Base-by-base conservation (phyloP, 1,284 basidiomycete species). In the Heliocybe sulcata region DNA sequence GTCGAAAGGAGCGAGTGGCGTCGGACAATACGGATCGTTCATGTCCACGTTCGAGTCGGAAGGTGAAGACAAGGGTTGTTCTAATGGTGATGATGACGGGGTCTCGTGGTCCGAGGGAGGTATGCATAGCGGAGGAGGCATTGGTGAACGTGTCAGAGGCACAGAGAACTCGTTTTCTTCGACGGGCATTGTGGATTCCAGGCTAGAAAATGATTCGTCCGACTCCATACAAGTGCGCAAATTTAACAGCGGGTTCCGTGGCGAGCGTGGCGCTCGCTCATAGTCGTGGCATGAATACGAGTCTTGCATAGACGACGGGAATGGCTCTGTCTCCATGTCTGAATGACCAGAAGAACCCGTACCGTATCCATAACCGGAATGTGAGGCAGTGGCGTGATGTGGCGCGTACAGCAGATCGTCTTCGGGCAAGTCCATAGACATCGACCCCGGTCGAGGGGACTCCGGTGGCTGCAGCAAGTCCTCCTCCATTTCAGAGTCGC, bases 61-160 rank as follows among this genome's bases (percentile, higher is more conserved):
- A 25, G 25, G 47, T 14, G 20, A 49, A 16, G 47, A 25, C 8
- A 25, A 70, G 1, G 64, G 69, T 11, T 70, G 54, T 35, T 68
- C 64, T 26, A 63, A 67, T 9, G 72, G 70, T 26, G 72, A 74
- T 9, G 57, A 62, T 2, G 72, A 62, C 57, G 27, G 55, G 54
- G 23, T 25, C n/a, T 23, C 4, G 25, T 49, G 47, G n/a, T 26
- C n/a, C n/a, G 47, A 49, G 14, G 47, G 12, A 23, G 47, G 16
- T 49, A 26, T 20, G 10, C 6, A 22, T 3, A 49, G 22, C 47
- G 47, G 22, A 16, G 11, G 22, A n/a, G 47, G 22, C 47, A 29
- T 25, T 4, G 22, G 27, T 6, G 27, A 22, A 9, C 10, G 47
- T 29, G 47, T 6, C 12, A 49, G 25, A 53, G 59, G 69, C 66